phyloP scores from a whole-genome alignment of 139 green algal genomes.

The Chlamydomonas incerta region DNA sequence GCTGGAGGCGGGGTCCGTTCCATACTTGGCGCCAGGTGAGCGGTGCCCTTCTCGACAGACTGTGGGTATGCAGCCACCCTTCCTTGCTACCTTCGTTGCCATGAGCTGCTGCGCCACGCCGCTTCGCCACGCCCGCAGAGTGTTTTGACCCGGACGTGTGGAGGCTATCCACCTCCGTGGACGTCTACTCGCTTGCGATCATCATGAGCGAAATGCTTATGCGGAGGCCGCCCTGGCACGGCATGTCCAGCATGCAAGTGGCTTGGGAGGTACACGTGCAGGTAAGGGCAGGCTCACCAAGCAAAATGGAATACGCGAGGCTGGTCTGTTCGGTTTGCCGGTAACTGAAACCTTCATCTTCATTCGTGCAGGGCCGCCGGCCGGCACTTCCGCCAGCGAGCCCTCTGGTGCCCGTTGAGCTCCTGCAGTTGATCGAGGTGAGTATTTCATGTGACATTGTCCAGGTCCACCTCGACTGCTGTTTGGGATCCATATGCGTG shows the following conservation, averaged over 20 bases:
- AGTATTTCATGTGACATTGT: too few species aligned
- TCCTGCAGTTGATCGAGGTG: neutral
- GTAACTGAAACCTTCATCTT: too few species aligned
- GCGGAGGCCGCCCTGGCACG: conserved; percentile 7
- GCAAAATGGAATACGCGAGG: too few species aligned
- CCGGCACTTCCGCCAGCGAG: neutral
- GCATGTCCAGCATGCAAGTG: neutral
- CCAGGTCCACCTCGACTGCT: too few species aligned
- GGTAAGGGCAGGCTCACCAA: too few species aligned
- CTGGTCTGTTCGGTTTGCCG: too few species aligned
- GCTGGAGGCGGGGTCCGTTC: conserved; percentile 12
- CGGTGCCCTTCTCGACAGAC: neutral
- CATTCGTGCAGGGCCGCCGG: conserved; percentile 12
- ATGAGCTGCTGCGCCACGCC: too few species aligned
- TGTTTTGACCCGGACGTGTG: conserved; percentile 8
- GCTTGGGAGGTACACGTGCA: conserved; percentile 10
- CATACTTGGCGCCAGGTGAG: conserved; percentile 9
- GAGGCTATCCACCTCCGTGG: neutral
- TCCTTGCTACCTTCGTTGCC: too few species aligned
- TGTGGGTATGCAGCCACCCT: too few species aligned
- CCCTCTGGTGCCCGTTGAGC: neutral
- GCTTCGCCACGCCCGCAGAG: too few species aligned
- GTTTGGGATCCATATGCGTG: too few species aligned
- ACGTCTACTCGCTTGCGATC: neutral
- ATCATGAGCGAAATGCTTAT: conserved; percentile 14